Evolutionary conservation across 2,329 filamentous ascomycete species (phyloP), one percentile per base, ranked within the genome.

Genomic region (Phaeosphaeria sp.): DNA sequence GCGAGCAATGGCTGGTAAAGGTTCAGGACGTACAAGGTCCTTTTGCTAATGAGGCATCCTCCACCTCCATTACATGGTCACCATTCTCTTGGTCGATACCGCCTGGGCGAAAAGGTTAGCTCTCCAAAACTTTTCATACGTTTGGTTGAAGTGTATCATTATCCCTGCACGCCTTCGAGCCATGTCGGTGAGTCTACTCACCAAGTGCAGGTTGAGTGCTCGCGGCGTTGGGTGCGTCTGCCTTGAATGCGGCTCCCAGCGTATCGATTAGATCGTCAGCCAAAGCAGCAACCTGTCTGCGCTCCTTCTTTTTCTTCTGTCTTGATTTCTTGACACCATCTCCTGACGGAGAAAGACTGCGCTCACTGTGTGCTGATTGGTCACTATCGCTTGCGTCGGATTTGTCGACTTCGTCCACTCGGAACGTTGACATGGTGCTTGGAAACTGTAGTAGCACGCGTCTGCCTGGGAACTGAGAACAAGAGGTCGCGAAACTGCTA

Each of bases 341-440:
- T 45, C 53, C 49, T 51, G 64, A 62, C 49, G 67, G 30, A 36
- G 30, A 68, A 22, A 61, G 51, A 54, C 59, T 64, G 49, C 58
- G 64, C 56, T 61, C 56, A 52, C 64, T 69, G 17, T 54, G 54
- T 20, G 61, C 61, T 64, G 67, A 68, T 68, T 68, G 67, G 65
- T 68, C 65, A 36, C 53, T 57, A 45, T 68, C 65, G 54, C 65
- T 69, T 36, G 55, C 61, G 45, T 67, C 65, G 33, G 64, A 61
- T 44, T 60, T 53, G 21, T 54, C 49, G 18, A 57, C 56, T 2
- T 59, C 56, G 24, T 39, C 53, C 48, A 66, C 40, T 39, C 66
- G 62, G 45, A 69, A 45, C 36, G 62, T 43, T 51, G 55, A 13
- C 60, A 67, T 63, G 18, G 17, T 24, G n/a, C n/a, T 15, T 18